Evolutionary conservation across 2,329 filamentous ascomycete species (phyloP), one percentile per base, ranked within the genome.

Genomic region (Taxawa tesnikishii): DNA sequence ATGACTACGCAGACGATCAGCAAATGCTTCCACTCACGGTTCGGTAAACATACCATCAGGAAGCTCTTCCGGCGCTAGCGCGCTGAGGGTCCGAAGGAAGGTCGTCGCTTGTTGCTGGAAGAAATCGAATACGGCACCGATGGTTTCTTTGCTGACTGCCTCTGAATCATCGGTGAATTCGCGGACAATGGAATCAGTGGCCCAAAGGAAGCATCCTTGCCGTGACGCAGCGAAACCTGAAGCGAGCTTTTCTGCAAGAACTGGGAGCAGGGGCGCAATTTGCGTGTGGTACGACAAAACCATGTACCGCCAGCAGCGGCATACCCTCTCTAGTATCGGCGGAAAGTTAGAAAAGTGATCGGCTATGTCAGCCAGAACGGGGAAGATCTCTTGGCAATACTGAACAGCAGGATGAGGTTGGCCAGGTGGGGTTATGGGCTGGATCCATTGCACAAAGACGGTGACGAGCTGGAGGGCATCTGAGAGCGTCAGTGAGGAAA

Each of bases 141-240:
- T 83, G 5, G 84, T 92, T n/a, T 71, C 65, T 31, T 78, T 70
- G 33, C 88, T 79, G 13, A 96, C 82, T 38, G 82, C 75, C 45
- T 94, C 85, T 26, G 82, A 75, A 26, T 88, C 85, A 46, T 93
- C 83, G 0, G 84, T 90, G 51, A 96, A 98, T 55, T 98, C 90
- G 37, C 90, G 80, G 17, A 98, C 71, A 40, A 98, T 92, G 6
- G 88, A 84, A 42, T 87, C 83, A 2, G 88, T 94, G 1, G 90
- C 88, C 90, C 90, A 98, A n/a, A 98, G 67, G 68, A 98, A 98
- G 54, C 88, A 94, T 9, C 90, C 90, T 58, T 98, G 88, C 38
- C 78, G 74, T 8, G 88, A 94, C 12, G 73, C 70, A 34, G 80
- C 71, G 53, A 98, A 98, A 4, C 88, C 87, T 41, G 69, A 70